Base-by-base conservation (phyloP, 495 filamentous ascomycete species). In the Penicillium coffeae region DNA sequence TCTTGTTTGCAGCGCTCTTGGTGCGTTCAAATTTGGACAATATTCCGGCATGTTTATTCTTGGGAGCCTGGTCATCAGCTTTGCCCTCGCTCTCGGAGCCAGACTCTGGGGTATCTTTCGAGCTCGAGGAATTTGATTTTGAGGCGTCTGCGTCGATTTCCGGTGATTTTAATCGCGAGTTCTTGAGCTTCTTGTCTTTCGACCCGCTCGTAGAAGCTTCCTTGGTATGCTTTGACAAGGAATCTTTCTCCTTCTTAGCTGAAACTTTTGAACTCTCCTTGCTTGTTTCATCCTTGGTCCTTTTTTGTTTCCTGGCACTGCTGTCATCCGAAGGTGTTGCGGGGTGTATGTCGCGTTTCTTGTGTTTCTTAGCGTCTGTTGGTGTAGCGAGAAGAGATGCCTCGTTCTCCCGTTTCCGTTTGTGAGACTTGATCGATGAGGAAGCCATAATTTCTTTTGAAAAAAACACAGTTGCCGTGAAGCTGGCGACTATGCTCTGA, bases 1-100 rank as follows among this genome's bases (percentile, higher is more conserved):
- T 65, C n/a, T 56, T 51, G 34, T 59, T 60, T n/a, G 65, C 58
- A 36, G 57, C 63, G 1, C 54, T 58, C 38, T 71, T 69, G 0
- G 59, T 64, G n/a, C 66, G 63, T 46, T 75, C 65, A 49, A 76
- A 77, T 47, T 74, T 79, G 12, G 68, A 69, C 22, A 72, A 34
- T 12, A 79, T 66, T 3, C 64, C 63, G 1, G 71, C 63, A 50
- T 75, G 69, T 44, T 75, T 73, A 41, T 59, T 52, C 36, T 63
- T 68, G 6, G 47, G 43, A 3, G 45, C 16, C n/a, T 69, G 56
- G 14, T 53, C 35, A 35, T 50, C 37, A 21, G 42, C 47, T 21
- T 47, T 45, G n/a, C n/a, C n/a, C n/a, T n/a, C n/a, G n/a, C n/a
- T n/a, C n/a, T n/a, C n/a, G n/a, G n/a, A n/a, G n/a, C n/a, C n/a